These are phyloP conservation scores for Pestalotiopsis sp. DNA, from an alignment of 2,329 filamentous ascomycete genomes.

Conservation along the genomic window DNA sequence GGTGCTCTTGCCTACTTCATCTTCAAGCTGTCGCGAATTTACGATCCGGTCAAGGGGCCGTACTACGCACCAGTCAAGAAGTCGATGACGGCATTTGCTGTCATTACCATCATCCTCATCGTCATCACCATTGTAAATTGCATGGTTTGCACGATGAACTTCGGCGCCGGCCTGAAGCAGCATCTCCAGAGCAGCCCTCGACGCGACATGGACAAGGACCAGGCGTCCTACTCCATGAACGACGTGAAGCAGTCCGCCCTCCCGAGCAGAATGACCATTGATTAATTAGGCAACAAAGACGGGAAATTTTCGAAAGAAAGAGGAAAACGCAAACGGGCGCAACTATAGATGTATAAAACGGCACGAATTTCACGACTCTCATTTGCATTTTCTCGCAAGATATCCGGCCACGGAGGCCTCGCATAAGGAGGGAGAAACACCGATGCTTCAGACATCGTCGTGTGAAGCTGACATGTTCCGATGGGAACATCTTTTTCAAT, in stretches of 20 bases:
- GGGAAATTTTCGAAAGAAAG: neutral
- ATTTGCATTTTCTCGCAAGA: slow-evolving; percentile 16
- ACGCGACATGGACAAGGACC: slow-evolving; percentile 53
- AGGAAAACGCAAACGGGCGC: neutral
- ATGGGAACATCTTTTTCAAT: slow-evolving; percentile 1
- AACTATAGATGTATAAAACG: slow-evolving; percentile 15
- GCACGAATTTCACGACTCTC: slow-evolving; percentile 16
- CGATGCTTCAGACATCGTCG: slow-evolving; percentile 7
- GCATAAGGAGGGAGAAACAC: neutral
- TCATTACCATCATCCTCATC: slow-evolving; percentile 88
- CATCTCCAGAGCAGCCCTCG: slow-evolving; percentile 65
- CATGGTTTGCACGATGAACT: slow-evolving; percentile 86
- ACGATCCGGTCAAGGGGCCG: slow-evolving; percentile 57
- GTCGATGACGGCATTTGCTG: slow-evolving; percentile 88
- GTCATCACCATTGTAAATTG: slow-evolving; percentile 86
- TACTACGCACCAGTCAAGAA: slow-evolving; percentile 79
- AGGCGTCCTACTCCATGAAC: slow-evolving; percentile 54
- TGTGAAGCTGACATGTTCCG: neutral
- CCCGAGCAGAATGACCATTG: slow-evolving; percentile 62
- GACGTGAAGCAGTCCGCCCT: slow-evolving; percentile 55
- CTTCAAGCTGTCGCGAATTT: slow-evolving; percentile 98
- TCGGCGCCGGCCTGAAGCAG: slow-evolving; percentile 83
- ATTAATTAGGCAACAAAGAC: slow-evolving; percentile 37
- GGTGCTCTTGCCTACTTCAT: slow-evolving; percentile 92
- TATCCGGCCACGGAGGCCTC: slow-evolving; percentile 15